Percentiles rank a stretch among this genome's conserved stretches.
These are phyloP conservation scores for Juglanconis sp. DNA, from an alignment of 2,329 filamentous ascomycete genomes.

Conservation along the genomic window DNA sequence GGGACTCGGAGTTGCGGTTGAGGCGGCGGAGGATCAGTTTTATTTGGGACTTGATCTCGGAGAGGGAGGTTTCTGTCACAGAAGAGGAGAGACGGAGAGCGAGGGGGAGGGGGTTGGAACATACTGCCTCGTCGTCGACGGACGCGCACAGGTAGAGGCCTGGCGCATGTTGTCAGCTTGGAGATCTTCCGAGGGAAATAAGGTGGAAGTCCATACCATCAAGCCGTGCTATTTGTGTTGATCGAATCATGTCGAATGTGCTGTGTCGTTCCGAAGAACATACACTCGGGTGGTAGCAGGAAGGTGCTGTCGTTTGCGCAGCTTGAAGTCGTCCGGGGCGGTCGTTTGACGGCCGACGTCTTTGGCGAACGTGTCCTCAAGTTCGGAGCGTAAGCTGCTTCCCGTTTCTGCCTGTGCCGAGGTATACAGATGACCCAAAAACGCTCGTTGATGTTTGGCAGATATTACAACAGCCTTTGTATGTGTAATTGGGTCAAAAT, in stretches of 20 bases:
- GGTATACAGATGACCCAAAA: not conserved
- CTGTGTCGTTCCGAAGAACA: not conserved
- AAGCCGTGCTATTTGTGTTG: conserved; percentile 89
- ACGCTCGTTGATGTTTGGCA: not conserved
- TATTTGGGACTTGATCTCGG: conserved; percentile 85
- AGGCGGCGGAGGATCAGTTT: conserved; percentile 88
- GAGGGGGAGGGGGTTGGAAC: conserved; percentile 19
- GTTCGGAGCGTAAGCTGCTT: not conserved
- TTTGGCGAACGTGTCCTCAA: conserved; percentile 16
- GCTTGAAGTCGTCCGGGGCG: not conserved
- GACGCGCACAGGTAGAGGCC: conserved; percentile 94
- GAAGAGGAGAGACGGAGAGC: not conserved
- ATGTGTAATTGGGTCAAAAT: not conserved
- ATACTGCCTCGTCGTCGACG: conserved; percentile 81
- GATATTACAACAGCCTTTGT: not conserved
- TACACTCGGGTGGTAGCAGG: not conserved
- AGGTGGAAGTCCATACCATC: conserved; percentile 61
- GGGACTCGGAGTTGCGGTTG: conserved; percentile 82
- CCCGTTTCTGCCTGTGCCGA: not conserved
- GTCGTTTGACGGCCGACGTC: not conserved
- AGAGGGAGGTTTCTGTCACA: conserved; percentile 67
- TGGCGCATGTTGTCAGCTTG: conserved; percentile 34
- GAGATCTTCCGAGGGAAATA: conserved; percentile 1
- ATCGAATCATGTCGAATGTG: conserved; percentile 67
- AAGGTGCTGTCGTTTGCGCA: not conserved